Percentiles rank a stretch among this genome's conserved stretches.
These are phyloP conservation scores for Schizothecium vesticola DNA, from an alignment of 495 filamentous ascomycete species.

Conservation along the genomic window DNA sequence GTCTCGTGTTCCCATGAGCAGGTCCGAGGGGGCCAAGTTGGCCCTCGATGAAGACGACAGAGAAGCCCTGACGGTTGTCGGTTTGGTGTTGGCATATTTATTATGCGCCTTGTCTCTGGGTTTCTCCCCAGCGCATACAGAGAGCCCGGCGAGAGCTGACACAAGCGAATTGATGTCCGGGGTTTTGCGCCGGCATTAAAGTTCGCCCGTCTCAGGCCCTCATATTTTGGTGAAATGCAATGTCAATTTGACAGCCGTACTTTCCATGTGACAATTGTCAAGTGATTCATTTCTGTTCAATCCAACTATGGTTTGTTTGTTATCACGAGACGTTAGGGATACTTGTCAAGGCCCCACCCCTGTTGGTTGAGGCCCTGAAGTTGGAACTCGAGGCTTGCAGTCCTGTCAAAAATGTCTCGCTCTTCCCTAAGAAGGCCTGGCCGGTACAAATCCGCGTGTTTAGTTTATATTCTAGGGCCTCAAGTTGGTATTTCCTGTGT, in stretches of 20 bases:
- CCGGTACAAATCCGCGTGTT: no score
- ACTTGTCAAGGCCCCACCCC: no score
- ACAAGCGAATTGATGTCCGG: background rate
- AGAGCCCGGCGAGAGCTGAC: background rate
- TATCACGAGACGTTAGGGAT: no score
- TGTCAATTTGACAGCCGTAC: background rate
- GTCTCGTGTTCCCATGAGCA: constrained; percentile 15
- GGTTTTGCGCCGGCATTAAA: background rate
- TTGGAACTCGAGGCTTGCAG: no score
- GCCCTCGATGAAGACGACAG: constrained; percentile 43
- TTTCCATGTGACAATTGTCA: background rate
- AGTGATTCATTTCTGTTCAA: background rate
- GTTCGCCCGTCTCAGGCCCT: background rate
- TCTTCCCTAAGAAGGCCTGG: no score
- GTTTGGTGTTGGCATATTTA: background rate
- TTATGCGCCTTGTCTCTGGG: background rate
- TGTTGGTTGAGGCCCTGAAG: no score
- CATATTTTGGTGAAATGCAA: background rate
- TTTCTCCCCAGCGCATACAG: background rate
- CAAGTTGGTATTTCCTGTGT: no score
- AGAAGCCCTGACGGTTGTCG: constrained; percentile 46
- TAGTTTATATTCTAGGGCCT: no score
- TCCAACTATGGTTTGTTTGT: no score
- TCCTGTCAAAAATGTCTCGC: no score
- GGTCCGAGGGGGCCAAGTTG: constrained; percentile 23